A percentile compares a stretch with the other conserved stretches of the same genome.
These are phyloP conservation scores for Paramecium octaurelia DNA, from an alignment of 73 alveolate genomes.

Conservation along the genomic window DNA sequence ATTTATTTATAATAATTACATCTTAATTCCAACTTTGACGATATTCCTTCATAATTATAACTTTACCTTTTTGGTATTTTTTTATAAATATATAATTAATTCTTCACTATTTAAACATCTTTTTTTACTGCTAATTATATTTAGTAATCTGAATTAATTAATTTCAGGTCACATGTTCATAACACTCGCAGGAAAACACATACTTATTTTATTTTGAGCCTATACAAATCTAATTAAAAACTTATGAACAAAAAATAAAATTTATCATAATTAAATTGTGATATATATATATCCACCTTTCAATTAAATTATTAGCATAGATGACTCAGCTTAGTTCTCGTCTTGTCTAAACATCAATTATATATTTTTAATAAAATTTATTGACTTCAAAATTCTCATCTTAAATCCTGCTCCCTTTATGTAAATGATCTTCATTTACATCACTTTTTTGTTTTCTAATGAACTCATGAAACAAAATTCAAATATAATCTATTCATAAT, in stretches of 20 bases:
- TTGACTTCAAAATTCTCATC: background rate
- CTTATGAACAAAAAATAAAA: background rate
- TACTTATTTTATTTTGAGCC: background rate
- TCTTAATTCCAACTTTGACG: background rate
- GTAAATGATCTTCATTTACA: too few relatives aligned
- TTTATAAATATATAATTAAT: background rate
- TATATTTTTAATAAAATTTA: background rate
- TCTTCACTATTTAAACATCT: background rate
- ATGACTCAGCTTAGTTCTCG: background rate
- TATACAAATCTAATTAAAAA: background rate
- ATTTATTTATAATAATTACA: background rate
- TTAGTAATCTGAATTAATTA: background rate
- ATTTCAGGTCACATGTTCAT: background rate
- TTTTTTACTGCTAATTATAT: background rate
- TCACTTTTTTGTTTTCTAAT: too few relatives aligned
- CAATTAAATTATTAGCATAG: background rate
- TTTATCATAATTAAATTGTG: background rate
- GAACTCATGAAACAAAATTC: too few relatives aligned
- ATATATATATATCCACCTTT: background rate
- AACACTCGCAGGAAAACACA: background rate
- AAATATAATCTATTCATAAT: too few relatives aligned
- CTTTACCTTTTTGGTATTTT: background rate
- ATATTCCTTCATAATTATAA: background rate
- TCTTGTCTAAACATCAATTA: background rate
- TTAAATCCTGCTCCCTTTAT: background rate